phyloP scores from a whole-genome alignment of 345 rosid genomes.

The Sisymbrium altissimum region DNA sequence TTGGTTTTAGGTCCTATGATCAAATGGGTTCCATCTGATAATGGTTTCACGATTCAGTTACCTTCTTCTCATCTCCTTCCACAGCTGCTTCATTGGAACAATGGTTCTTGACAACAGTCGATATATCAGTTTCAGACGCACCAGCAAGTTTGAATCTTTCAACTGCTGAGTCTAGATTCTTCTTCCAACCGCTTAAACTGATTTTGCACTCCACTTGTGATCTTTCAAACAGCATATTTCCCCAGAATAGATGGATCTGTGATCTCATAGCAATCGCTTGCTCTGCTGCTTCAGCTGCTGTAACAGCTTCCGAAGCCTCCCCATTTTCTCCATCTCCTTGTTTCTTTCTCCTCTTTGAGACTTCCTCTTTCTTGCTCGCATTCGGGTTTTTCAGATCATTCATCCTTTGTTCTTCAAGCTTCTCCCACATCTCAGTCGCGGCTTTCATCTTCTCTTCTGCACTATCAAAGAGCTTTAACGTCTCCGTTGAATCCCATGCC shows the following conservation, averaged over 20 bases:
- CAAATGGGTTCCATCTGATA: slow-evolving; percentile 25
- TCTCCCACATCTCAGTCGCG: slow-evolving; percentile 97
- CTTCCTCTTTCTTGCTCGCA: slow-evolving; percentile 63
- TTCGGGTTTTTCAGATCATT: slow-evolving; percentile 70
- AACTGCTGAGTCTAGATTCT: slow-evolving; percentile 71
- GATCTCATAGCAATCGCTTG: slow-evolving; percentile 96
- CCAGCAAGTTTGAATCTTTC: slow-evolving; percentile 91
- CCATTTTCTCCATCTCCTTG: slow-evolving; percentile 44
- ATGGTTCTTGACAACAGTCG: slow-evolving; percentile 37
- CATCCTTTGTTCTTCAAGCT: slow-evolving; percentile 77
- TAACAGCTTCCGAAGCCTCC: slow-evolving; percentile 45
- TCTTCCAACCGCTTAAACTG: slow-evolving; percentile 68
- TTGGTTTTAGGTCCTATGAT: too few relatives aligned
- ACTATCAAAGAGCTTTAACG: slow-evolving; percentile 66
- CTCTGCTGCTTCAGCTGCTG: slow-evolving; percentile 88
- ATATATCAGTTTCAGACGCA: slow-evolving; percentile 79
- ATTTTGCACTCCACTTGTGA: slow-evolving; percentile 97
- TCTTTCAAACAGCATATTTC: slow-evolving; percentile 91
- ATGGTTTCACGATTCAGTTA: slow-evolving; percentile 28
- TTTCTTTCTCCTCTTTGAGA: slow-evolving; percentile 68
- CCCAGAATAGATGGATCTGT: slow-evolving; percentile 99
- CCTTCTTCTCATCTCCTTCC: slow-evolving; percentile 49
- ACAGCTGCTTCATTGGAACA: slow-evolving; percentile 60
- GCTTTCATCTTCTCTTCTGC: slow-evolving; percentile 93
- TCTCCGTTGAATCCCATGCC: slow-evolving; percentile 73